These are phyloP conservation scores for Kandelia obovata DNA, from an alignment of 345 rosid species.

Conservation along the genomic window DNA sequence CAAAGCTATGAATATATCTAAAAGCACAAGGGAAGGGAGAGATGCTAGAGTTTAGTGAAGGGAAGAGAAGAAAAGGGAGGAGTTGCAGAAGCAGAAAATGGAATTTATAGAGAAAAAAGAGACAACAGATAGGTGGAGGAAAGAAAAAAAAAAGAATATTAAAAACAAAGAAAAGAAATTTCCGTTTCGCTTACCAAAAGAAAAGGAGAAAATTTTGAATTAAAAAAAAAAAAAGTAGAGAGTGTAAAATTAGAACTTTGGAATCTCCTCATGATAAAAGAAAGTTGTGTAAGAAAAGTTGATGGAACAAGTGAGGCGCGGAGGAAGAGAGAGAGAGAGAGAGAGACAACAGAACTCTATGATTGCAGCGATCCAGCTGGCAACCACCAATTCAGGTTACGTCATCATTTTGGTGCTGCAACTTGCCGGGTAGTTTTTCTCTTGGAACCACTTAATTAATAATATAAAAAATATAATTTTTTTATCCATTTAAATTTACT, in stretches of 20 bases:
- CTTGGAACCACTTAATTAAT: too few relatives aligned
- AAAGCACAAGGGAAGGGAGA: neutral
- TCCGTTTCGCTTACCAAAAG: neutral
- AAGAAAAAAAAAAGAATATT: too few relatives aligned
- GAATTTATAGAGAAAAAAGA: conserved; percentile 47
- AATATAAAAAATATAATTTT: too few relatives aligned
- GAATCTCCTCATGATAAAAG: conserved; percentile 15
- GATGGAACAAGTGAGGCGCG: conserved; percentile 10
- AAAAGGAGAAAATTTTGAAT: neutral
- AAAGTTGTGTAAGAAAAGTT: neutral
- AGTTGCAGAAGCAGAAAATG: neutral
- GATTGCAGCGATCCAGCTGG: conserved; percentile 49
- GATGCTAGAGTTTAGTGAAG: conserved; percentile 7
- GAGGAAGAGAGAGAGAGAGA: neutral
- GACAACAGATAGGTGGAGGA: conserved; percentile 13
- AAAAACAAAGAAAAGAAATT: neutral
- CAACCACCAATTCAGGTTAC: conserved; percentile 27
- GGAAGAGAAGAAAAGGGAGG: conserved; percentile 14
- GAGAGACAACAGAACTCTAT: conserved; percentile 10
- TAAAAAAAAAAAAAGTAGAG: neutral
- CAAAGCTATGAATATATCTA: conserved; percentile 2
- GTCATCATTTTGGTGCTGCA: neutral
- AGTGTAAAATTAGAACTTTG: neutral
- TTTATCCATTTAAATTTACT: too few relatives aligned
- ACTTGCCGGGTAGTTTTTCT: neutral